Evolutionary conservation across 495 filamentous ascomycete species (phyloP), one percentile per base, ranked within the genome.

Genomic region (Aspergillus nidulans): DNA sequence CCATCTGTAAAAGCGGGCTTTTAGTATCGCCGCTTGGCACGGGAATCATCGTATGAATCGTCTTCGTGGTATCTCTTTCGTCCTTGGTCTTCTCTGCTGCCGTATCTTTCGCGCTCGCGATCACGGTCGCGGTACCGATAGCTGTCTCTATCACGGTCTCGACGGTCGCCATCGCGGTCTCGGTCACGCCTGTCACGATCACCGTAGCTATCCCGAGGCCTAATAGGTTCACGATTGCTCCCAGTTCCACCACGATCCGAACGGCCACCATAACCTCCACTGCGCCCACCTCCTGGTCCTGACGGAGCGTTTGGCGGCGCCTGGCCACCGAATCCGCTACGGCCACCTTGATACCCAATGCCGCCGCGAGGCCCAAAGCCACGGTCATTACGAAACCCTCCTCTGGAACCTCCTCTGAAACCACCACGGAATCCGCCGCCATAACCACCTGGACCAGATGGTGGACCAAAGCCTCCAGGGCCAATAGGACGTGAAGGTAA

Each of bases 1-100:
- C 57, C 48, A 53, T 59, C 52, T 43, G 59, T 42, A 55, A 32
- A 40, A 55, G 58, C 53, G 62, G 55, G 69, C 66, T 44, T 50
- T 74, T 77, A 91, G 75, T 92, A 91, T 63, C 89, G 85, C 69
- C 88, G 82, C 63, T 89, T 81, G 65, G 85, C 87, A 52, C 90
- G 82, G 34, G 87, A 83, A 68, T 94, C 89, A 61, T 92, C 88
- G 66, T 90, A 85, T 57, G 81, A 69, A 64, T 82, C 77, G 63
- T 76, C 74, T 46, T 80, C 77, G 66, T 81, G 76, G 56, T 73
- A 64, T 60, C 82, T 76, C 70, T 85, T 87, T 54, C 82, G 74
- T 57, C 74, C 73, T 49, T 70, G 66, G 49, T 81, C 73, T 57
- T 90, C 87, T 41, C 85, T 74, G 58, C 77, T 81, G 57, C 85